Evolutionary conservation across 1,284 basidiomycete species (phyloP), one percentile per base, ranked within the genome.

Genomic region (Erythrobasidium hasegawianum): DNA sequence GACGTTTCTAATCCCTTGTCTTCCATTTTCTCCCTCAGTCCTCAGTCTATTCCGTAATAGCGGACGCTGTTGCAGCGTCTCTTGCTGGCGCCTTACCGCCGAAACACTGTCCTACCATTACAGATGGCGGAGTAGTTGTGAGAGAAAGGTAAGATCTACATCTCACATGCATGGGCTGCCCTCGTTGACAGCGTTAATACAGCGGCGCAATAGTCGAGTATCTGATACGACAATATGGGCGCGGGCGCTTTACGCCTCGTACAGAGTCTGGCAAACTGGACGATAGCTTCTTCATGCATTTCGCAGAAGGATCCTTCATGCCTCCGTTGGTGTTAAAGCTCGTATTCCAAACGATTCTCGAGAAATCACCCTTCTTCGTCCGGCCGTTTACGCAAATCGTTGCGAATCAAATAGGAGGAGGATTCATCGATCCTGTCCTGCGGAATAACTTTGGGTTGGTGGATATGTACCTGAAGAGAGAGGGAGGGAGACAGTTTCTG

Each of bases 141-240:
- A 40, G 62, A 33, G 62, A 65, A 47, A 65, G 62, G 62, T 65
- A 14, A 29, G 9, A 33, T 2, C 20, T 13, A 1, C 16, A 58
- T 20, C 27, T n/a, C n/a, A n/a, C n/a, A n/a, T n/a, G n/a, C 38
- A 26, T 2, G 13, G 5, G 29, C 26, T 60, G 11, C 43, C 4
- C 5, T 14, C 8, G 33, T 20, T 45, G n/a, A 18, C 22, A 2
- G 20, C 7, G n/a, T n/a, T 22, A 5, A n/a, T 57, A 16, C 55
- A 65, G 62, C 56, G 62, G 55, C 13, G 62, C 62, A 1, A 65
- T 65, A 13, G 62, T 65, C 18, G 62, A 65, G 29, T 65, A 65
- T 33, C 45, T 65, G 18, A 65, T 65, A 14, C 45, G 50, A 22
- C 53, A 57, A 57, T 58, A 65, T 33, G 62, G 62, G n/a, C 18